Conservation (phyloP, 495 filamentous ascomycete genomes). For the Aeminium ludgeri region DNA sequence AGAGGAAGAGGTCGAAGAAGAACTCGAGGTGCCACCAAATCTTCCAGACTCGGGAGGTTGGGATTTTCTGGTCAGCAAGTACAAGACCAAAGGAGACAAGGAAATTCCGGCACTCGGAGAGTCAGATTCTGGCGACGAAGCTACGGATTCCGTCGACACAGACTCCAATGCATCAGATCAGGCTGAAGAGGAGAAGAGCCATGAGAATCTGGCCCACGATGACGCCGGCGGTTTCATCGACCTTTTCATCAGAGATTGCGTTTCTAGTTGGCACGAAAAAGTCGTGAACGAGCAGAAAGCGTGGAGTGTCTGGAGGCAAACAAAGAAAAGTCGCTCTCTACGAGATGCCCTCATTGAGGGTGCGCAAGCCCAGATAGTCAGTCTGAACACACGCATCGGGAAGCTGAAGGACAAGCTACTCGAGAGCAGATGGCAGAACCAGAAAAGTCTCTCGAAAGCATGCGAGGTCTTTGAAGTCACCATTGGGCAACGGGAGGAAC, state of each 20-base stretch:
- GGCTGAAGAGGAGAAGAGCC: conserved; percentile 10
- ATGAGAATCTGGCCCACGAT: conserved; percentile 16
- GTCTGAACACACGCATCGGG: conserved; percentile 32
- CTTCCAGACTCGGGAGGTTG: conserved; percentile 17
- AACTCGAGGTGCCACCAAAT: conserved; percentile 1
- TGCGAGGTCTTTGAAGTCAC: conserved; percentile 42
- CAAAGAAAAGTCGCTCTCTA: conserved; percentile 20
- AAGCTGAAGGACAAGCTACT: conserved; percentile 36
- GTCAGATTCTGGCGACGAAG: conserved; percentile 34
- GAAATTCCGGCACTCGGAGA: conserved; percentile 51
- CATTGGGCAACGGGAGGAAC: conserved; percentile 39
- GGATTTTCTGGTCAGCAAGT: conserved; percentile 31
- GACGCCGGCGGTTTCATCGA: conserved; percentile 37
- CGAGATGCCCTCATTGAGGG: conserved; percentile 14
- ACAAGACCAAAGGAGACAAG: conserved; percentile 25
- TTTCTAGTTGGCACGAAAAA: conserved; percentile 39
- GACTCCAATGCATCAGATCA: conserved; percentile 44
- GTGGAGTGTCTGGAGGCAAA: conserved; percentile 43
- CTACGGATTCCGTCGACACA: neutral
- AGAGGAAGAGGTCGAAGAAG: conserved; percentile 4
- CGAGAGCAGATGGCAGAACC: conserved; percentile 32
- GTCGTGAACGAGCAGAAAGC: conserved; percentile 27
- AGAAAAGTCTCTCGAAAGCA: conserved; percentile 31
- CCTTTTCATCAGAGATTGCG: conserved; percentile 34
- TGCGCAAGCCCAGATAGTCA: conserved; percentile 21